These are phyloP conservation scores for Cunninghamia lanceolata DNA, from an alignment of 75 land plant genomes.

Conservation along the genomic window DNA sequence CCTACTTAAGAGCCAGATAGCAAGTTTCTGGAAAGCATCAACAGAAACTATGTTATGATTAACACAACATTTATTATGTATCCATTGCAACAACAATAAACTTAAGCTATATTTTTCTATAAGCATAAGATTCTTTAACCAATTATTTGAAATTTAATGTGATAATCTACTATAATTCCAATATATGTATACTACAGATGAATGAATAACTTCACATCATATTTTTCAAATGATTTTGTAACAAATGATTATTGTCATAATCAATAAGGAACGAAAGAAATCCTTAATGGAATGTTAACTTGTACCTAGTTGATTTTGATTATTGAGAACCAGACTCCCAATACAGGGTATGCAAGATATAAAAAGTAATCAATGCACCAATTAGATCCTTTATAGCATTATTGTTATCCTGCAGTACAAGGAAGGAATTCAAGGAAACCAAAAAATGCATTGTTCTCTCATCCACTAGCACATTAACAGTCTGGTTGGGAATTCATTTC, in stretches of 20 bases:
- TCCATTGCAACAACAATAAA: background rate
- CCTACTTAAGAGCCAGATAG: constrained; percentile 26
- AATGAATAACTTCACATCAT: background rate
- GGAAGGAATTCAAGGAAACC: background rate
- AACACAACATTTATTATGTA: background rate
- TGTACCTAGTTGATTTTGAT: background rate
- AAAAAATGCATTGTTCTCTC: background rate
- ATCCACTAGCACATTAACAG: background rate
- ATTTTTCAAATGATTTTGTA: background rate
- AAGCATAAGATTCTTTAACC: background rate
- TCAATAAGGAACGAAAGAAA: background rate
- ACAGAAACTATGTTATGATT: background rate
- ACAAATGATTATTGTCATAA: background rate
- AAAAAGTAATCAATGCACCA: background rate
- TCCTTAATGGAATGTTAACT: background rate
- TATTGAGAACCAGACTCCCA: background rate
- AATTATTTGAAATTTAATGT: background rate
- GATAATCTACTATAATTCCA: background rate
- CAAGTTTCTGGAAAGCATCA: constrained; percentile 25
- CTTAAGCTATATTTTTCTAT: background rate
- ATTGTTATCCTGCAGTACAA: background rate
- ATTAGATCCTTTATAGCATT: background rate
- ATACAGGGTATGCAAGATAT: background rate
- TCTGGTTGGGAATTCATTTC: background rate
- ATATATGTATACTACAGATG: background rate